phyloP scores from a whole-genome alignment of 2,329 filamentous ascomycete genomes.

The Penicillium psychrosexuale region DNA sequence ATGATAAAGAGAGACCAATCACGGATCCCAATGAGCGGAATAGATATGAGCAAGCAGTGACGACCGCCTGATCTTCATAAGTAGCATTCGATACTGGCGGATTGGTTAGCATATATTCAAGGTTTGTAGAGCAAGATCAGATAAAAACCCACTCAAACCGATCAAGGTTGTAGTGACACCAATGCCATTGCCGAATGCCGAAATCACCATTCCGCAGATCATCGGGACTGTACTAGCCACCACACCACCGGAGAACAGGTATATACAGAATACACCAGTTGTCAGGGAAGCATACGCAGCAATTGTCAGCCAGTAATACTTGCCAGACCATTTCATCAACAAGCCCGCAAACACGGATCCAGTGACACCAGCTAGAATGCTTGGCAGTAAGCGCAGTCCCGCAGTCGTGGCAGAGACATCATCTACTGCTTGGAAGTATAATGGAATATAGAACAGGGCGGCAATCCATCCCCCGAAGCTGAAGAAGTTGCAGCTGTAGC shows the following conservation, averaged over 20 bases:
- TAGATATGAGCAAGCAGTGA: conserved; percentile 75
- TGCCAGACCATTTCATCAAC: conserved; percentile 67
- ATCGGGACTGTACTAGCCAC: conserved; percentile 51
- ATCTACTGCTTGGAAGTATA: conserved; percentile 73
- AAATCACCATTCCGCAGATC: conserved; percentile 55
- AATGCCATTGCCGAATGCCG: conserved; percentile 55
- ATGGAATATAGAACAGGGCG: conserved; percentile 68
- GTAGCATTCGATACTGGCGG: conserved; percentile 62
- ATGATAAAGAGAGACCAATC: conserved; percentile 65
- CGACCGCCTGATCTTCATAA: conserved; percentile 67
- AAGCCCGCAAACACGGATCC: conserved; percentile 65
- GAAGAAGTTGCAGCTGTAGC: conserved; percentile 71
- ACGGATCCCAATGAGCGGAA: conserved; percentile 70
- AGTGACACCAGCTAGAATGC: conserved; percentile 59
- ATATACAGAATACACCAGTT: conserved; percentile 54
- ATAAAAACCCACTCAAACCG: conserved; percentile 53
- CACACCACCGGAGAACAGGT: conserved; percentile 57
- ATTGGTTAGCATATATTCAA: conserved; percentile 6
- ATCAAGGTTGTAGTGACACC: conserved; percentile 71
- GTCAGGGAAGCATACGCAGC: conserved; percentile 54
- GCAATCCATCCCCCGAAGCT: conserved; percentile 60
- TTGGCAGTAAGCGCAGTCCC: conserved; percentile 65
- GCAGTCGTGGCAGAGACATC: conserved; percentile 61
- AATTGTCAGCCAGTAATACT: conserved; percentile 68
- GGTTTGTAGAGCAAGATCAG: neutral